These are phyloP conservation scores for Austroboletus rostrupii DNA, from an alignment of 1,284 basidiomycete species.

Conservation along the genomic window DNA sequence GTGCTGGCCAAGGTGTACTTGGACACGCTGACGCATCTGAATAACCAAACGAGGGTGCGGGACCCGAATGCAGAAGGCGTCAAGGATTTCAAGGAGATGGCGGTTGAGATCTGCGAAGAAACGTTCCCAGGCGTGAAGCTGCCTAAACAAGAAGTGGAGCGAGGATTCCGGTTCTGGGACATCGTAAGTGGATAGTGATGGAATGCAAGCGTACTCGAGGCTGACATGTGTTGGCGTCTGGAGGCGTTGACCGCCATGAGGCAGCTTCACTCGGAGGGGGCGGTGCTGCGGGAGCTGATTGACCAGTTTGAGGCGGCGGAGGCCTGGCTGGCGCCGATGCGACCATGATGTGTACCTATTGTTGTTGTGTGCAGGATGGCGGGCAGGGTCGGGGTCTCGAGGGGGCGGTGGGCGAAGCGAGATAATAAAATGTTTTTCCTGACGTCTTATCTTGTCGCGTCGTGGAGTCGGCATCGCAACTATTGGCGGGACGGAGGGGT, in stretches of 20 bases:
- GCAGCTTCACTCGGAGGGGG: conserved; percentile 79
- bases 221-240: conserved; percentile 21
- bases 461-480: neutral
- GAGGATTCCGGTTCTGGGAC: conserved; percentile 98
- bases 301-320: conserved; percentile 95
- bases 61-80: conserved; percentile 76
- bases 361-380: neutral
- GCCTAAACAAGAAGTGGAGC: conserved; percentile 84
- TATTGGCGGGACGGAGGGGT: neutral
- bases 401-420: neutral
- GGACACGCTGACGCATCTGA: conserved; percentile 86
- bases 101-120: conserved; percentile 89
- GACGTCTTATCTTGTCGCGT: neutral
- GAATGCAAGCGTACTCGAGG: conserved; percentile 13
- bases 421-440: neutral
- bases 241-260: conserved; percentile 88
- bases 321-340: conserved; percentile 88
- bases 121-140: conserved; percentile 90
- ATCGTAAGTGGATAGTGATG: conserved; percentile 59
- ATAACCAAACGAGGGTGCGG: conserved; percentile 70
- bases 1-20: conserved; percentile 95
- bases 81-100: conserved; percentile 79
- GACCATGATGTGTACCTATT: conserved; percentile 53
- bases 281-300: conserved; percentile 78
- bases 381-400: conserved; percentile 3